These are phyloP conservation scores for Pleurotus salmoneostramineus DNA, from an alignment of 768 basidiomycete genomes.

Conservation along the genomic window DNA sequence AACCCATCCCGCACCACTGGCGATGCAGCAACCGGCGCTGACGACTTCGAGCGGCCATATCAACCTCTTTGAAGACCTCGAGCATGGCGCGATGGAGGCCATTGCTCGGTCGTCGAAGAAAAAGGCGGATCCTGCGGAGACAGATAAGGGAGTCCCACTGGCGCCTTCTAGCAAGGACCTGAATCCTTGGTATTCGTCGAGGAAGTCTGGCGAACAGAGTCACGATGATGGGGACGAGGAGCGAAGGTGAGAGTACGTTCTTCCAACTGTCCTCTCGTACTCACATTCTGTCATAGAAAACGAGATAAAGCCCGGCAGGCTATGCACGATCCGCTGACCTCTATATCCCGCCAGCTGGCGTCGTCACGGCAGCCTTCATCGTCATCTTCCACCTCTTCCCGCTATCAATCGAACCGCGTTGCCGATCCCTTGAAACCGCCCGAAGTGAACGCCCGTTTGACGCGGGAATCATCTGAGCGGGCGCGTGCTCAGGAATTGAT, in stretches of 20 bases:
- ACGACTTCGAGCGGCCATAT: constrained; percentile 64
- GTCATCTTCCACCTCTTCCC: constrained; percentile 18
- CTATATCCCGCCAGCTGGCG: constrained; percentile 65
- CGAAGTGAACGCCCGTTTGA: constrained; percentile 38
- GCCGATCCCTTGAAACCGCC: constrained; percentile 25
- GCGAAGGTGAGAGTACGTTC: constrained; percentile 25
- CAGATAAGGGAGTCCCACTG: constrained; percentile 69
- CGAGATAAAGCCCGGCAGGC: constrained; percentile 64
- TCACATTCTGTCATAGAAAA: constrained; percentile 31
- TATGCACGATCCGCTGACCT: constrained; percentile 56
- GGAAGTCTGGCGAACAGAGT: constrained; percentile 19
- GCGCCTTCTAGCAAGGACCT: constrained; percentile 76
- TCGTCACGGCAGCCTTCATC: constrained; percentile 24
- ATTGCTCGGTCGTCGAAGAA: constrained; percentile 42
- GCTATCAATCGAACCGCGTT: background rate
- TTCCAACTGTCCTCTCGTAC: background rate
- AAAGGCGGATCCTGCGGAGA: constrained; percentile 43
- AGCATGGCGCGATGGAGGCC: constrained; percentile 47
- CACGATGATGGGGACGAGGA: constrained; percentile 29
- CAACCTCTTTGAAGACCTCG: constrained; percentile 82
- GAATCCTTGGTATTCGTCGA: constrained; percentile 71
- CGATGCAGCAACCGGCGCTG: constrained; percentile 24
- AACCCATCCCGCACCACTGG: constrained; percentile 11
- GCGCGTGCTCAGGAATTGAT: background rate
- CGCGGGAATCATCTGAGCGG: background rate